Conservation (phyloP, 176 grass and related monocot genomes). For the Tillandsia leiboldiana region DNA sequence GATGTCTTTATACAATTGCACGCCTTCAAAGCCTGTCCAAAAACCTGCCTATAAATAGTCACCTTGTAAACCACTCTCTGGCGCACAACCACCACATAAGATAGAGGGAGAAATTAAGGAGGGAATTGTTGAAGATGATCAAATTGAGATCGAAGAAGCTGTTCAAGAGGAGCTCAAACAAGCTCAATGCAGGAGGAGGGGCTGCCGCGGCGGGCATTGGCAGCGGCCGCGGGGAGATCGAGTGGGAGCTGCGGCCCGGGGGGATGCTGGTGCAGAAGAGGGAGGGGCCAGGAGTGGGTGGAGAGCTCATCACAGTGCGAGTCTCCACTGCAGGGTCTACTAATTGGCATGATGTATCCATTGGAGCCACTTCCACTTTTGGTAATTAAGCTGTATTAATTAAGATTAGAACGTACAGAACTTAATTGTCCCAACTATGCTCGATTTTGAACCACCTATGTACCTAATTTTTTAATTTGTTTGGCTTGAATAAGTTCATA, state of each 20-base stretch:
- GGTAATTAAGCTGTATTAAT: slow-evolving; percentile 24
- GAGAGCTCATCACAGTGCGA: slow-evolving; percentile 61
- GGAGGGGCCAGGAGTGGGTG: slow-evolving; percentile 28
- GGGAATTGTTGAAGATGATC: slow-evolving; percentile 29
- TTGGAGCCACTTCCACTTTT: slow-evolving; percentile 78
- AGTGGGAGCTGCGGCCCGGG: slow-evolving; percentile 87
- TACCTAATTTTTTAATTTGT: background rate
- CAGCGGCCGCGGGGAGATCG: slow-evolving; percentile 36
- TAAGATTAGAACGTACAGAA: no score
- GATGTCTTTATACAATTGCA: slow-evolving; percentile 42
- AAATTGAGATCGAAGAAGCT: slow-evolving; percentile 90
- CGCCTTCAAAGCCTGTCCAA: slow-evolving; percentile 65
- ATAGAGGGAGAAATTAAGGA: background rate
- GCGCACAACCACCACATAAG: slow-evolving; percentile 14
- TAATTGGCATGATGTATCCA: slow-evolving; percentile 61
- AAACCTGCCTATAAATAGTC: slow-evolving; percentile 29
- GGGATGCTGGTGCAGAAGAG: slow-evolving; percentile 99
- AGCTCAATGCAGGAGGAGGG: slow-evolving; percentile 12
- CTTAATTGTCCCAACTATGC: no score
- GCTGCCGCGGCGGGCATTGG: slow-evolving; percentile 3
- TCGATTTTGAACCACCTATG: no score
- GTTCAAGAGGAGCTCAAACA: slow-evolving; percentile 83
- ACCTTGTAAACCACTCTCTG: background rate
- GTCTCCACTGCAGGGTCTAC: slow-evolving; percentile 51
- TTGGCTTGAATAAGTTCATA: no score